Base-by-base conservation (phyloP, 805 yeast species). In the Yamadazyma olivae region DNA sequence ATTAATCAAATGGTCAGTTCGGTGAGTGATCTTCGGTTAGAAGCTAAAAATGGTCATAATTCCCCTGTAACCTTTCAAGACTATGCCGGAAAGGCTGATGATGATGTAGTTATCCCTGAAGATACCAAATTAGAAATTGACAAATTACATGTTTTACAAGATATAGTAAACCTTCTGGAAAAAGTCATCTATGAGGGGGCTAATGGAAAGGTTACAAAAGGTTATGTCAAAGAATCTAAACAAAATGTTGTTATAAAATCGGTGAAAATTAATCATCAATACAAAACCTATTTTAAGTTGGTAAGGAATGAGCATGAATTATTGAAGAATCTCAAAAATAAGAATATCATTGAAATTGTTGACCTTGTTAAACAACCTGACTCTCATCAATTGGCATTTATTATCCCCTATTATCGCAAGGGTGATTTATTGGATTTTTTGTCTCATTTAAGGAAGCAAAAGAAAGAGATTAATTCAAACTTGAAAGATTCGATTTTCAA, bases 371-470 rank as follows among this genome's bases (percentile, higher is more conserved):
- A 44, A 2, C 49, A 41, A 6, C 18, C 14, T 9, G 19, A 26
- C 3, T 14, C 37, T 9, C 21, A 22, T 5, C 56, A 55, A 23
- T 48, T 63, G 13, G 21, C 71, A 9, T 44, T 75, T 4, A 51
- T 74, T 8, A 38, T 67, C 17, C 73, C 73, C 10, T 72, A 51
- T 48, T 73, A 64, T 50, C 51, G 59, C 17, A 47, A 66, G 42
- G 79, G 80, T 3, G 82, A 76, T 47, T 54, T 76, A 18, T 48
- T 75, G 33, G 67, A 65, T 26, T 58, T 61, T 36, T 42, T 74
- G n/a, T 57, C 72, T 8, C 49, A 47, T 27, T 54, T 70, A 8
- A 53, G 81, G 23, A 54, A 59, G 31, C 39, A 49, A 16, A 59
- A 61, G 16, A 44, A 68, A 16, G 46, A 48, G 1, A 40, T 67